Conservation (phyloP, 2,329 filamentous ascomycete genomes). For the Calonectria honghensis region DNA sequence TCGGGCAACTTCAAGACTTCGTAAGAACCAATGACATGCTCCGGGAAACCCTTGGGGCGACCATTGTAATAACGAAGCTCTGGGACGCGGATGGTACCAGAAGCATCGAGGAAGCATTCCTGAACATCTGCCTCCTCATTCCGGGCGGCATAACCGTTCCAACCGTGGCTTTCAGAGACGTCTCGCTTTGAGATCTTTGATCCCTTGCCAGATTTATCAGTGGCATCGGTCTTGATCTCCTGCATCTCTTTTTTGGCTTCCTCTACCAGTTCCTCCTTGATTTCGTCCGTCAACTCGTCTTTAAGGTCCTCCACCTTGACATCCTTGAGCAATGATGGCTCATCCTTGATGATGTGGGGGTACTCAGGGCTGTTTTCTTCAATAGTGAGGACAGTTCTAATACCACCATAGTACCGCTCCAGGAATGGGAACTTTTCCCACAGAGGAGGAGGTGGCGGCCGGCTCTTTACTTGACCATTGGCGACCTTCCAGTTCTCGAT, state of each 20-base stretch:
- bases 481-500: conserved; percentile 79
- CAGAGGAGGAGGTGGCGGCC: conserved; percentile 77
- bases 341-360: conserved; percentile 78
- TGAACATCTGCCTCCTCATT: conserved; percentile 72
- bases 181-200: conserved; percentile 45
- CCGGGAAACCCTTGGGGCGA: conserved; percentile 88
- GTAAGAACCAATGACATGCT: conserved; percentile 91
- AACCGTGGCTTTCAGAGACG: conserved; percentile 57
- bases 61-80: conserved; percentile 84
- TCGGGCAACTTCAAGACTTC: conserved; percentile 85
- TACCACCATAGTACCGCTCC: conserved; percentile 91
- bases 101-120: conserved; percentile 86
- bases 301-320: conserved; percentile 45
- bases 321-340: conserved; percentile 61
- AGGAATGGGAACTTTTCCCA: conserved; percentile 94
- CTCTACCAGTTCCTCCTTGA: conserved; percentile 38
- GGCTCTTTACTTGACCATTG: conserved; percentile 66
- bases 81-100: conserved; percentile 80
- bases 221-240: conserved; percentile 37
- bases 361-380: conserved; percentile 87
- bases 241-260: conserved; percentile 47
- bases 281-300: conserved; percentile 30
- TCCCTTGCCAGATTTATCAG: conserved; percentile 13
- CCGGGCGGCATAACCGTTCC: conserved; percentile 59
- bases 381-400: conserved; percentile 81